Evolutionary conservation across 371 early-diverging fungal species (phyloP).

Genomic region (Phascolomyces articulosus): DNA sequence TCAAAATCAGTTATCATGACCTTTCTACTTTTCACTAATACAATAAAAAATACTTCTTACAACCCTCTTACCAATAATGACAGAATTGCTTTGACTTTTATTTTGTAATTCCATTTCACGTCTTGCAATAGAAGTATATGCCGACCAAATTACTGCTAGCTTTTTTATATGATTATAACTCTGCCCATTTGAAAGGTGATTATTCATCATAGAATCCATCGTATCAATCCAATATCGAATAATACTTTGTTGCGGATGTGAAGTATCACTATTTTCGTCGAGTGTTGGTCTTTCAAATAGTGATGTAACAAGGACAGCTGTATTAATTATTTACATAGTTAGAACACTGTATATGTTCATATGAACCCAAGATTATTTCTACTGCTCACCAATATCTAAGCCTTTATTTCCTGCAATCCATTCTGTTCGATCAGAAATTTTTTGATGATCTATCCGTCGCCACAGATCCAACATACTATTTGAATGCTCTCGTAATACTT

Average conservation of each 20-base stretch:
- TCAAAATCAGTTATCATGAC: too few relatives aligned
- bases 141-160: neutral
- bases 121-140: neutral
- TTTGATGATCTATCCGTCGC: neutral
- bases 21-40: too few relatives aligned
- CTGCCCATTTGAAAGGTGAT: neutral
- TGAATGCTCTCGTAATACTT: neutral
- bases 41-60: neutral
- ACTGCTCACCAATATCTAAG: neutral
- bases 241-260: neutral
- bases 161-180: neutral
- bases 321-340: too few relatives aligned
- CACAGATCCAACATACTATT: neutral
- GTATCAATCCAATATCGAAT: neutral
- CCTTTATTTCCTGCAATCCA: neutral
- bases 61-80: neutral
- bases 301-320: too few relatives aligned
- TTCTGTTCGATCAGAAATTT: neutral
- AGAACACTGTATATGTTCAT: too few relatives aligned
- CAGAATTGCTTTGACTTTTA: neutral
- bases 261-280: too few relatives aligned
- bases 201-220: neutral
- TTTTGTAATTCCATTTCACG: constrained; percentile 3
- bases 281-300: too few relatives aligned
- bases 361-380: too few relatives aligned